A percentile compares a stretch with the other conserved stretches of the same genome.
These are phyloP conservation scores for Rhizopus arrhizus DNA, from an alignment of 371 early-diverging fungal genomes.

Conservation along the genomic window DNA sequence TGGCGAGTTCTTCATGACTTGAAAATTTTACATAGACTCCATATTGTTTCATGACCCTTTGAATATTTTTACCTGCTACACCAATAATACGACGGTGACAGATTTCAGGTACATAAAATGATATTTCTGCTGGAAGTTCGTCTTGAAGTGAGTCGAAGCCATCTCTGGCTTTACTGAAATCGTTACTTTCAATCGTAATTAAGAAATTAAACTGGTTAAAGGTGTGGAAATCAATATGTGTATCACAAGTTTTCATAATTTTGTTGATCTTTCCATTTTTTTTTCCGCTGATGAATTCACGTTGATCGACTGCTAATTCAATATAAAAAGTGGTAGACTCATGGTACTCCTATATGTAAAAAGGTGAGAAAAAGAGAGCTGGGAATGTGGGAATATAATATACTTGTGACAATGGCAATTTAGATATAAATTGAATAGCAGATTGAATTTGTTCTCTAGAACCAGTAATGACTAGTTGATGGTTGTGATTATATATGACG, in stretches of 20 bases:
- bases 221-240: constrained; percentile 59
- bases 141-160: constrained; percentile 74
- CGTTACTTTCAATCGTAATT: constrained; percentile 68
- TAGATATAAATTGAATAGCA: constrained; percentile 35
- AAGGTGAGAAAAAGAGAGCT: neutral
- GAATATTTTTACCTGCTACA: constrained; percentile 92
- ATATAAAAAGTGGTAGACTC: constrained; percentile 50
- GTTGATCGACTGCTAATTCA: constrained; percentile 78
- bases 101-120: constrained; percentile 86
- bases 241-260: constrained; percentile 81
- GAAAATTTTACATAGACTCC: constrained; percentile 95
- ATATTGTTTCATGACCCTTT: constrained; percentile 93
- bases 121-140: constrained; percentile 84
- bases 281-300: constrained; percentile 94
- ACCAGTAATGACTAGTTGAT: constrained; percentile 57
- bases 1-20: constrained; percentile 77
- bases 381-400: neutral
- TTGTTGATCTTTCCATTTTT: constrained; percentile 95
- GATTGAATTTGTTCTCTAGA: constrained; percentile 47
- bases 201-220: constrained; percentile 78
- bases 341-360: constrained; percentile 22
- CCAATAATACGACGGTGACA: constrained; percentile 95
- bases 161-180: constrained; percentile 64
- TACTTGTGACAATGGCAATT: constrained; percentile 24
- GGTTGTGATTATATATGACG: constrained; percentile 35